Evolutionary conservation across 148 eudicot genomes (phyloP).

Genomic region (Tetragonia tetragonoides): DNA sequence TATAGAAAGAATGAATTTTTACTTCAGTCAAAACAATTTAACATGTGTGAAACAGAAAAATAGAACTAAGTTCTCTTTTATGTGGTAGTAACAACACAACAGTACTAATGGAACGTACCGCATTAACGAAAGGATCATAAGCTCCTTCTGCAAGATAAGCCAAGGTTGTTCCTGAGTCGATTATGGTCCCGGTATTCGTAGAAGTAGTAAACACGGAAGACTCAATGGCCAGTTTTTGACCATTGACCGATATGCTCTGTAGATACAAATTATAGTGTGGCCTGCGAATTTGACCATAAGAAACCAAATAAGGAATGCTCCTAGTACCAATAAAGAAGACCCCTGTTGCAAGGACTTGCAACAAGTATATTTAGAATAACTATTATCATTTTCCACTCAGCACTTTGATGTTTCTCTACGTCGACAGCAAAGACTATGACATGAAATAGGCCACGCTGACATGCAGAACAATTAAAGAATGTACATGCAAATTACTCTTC

Average conservation of each 20-base stretch:
- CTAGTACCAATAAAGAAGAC: too few relatives aligned
- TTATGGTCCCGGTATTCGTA: conserved; percentile 67
- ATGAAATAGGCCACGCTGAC: neutral
- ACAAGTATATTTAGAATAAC: too few relatives aligned
- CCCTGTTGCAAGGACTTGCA: too few relatives aligned
- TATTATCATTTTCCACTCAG: too few relatives aligned
- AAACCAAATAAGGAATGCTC: conserved; percentile 7
- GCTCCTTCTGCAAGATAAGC: conserved; percentile 91
- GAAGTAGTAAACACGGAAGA: conserved; percentile 71
- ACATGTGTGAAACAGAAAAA: neutral
- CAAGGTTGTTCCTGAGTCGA: conserved; percentile 95
- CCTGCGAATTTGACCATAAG: conserved; percentile 43
- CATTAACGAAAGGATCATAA: conserved; percentile 76
- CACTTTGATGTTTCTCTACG: too few relatives aligned
- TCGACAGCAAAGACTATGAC: neutral
- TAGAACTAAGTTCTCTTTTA: neutral
- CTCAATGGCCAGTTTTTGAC: conserved; percentile 58
- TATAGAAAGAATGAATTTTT: conserved; percentile 19
- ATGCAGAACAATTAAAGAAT: neutral
- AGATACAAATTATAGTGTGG: conserved; percentile 89
- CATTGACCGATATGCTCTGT: conserved; percentile 80
- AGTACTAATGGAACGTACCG: conserved; percentile 48
- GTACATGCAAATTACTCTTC: neutral
- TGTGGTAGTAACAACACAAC: too few relatives aligned
- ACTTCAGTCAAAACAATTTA: neutral